phyloP scores from a whole-genome alignment of 768 basidiomycete species.

The Mycena venus region DNA sequence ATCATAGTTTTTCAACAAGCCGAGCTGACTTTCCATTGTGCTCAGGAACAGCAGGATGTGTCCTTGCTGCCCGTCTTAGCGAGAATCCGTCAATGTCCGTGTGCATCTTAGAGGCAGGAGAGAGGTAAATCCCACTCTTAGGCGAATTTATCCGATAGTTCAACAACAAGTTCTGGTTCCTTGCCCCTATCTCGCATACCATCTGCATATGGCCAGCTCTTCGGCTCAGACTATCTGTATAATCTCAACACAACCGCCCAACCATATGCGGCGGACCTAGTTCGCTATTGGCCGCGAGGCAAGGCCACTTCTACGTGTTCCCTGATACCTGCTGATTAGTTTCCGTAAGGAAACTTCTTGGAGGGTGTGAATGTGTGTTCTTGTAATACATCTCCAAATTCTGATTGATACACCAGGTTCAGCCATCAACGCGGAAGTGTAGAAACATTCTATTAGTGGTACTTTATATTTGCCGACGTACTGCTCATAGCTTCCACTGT shows the following conservation, averaged over 20 bases:
- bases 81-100: constrained; percentile 67
- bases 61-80: constrained; percentile 67
- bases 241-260: neutral
- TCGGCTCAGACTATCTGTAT: neutral
- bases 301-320: neutral
- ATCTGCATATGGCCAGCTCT: neutral
- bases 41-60: constrained; percentile 72
- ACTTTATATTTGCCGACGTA: too few species aligned
- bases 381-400: neutral
- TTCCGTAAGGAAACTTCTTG: neutral
- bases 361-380: neutral
- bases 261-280: neutral
- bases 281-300: constrained; percentile 2
- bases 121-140: constrained; percentile 46
- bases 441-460: too few species aligned
- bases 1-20: neutral
- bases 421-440: constrained; percentile 75
- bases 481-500: constrained; percentile 66
- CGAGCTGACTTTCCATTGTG: neutral
- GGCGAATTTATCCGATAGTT: neutral
- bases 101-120: constrained; percentile 69
- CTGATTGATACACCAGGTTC: constrained; percentile 55
- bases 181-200: neutral
- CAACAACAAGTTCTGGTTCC: neutral
- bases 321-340: neutral